phyloP scores from a whole-genome alignment of 345 rosid species.

The Brassica incana region DNA sequence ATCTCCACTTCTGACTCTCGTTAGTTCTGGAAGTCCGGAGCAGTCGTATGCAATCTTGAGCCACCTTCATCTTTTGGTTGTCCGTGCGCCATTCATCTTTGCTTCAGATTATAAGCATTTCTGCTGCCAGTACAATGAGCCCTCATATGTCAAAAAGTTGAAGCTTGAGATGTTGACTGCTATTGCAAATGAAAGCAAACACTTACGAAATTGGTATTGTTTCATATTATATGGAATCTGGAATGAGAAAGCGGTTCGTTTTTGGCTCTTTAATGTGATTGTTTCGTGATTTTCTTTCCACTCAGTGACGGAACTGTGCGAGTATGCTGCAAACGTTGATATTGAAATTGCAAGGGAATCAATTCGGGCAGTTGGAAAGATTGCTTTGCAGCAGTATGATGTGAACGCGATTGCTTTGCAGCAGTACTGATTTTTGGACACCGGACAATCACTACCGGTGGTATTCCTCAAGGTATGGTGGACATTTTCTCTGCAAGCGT shows the following conservation, averaged over 20 bases:
- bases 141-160: conserved; percentile 92
- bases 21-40: conserved; percentile 99
- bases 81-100: conserved; percentile 94
- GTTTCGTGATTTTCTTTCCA: conserved; percentile 21
- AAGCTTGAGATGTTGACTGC: conserved; percentile 99
- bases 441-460: conserved; percentile 90
- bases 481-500: conserved; percentile 68
- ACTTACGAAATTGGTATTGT: conserved; percentile 95
- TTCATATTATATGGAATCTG: conserved; percentile 12
- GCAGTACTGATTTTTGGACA: conserved; percentile 73
- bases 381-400: conserved; percentile 97
- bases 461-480: conserved; percentile 87
- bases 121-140: conserved; percentile 97
- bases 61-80: conserved; percentile 94
- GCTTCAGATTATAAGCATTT: conserved; percentile 91
- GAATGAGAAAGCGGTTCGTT: background rate
- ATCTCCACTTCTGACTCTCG: conserved; percentile 75
- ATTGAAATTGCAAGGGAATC: conserved; percentile 95
- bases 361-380: conserved; percentile 96
- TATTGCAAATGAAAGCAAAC: conserved; percentile 91
- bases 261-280: conserved; percentile 28
- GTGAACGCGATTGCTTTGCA: conserved; percentile 78
- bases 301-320: conserved; percentile 95
- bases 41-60: conserved; percentile 95
- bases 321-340: conserved; percentile 99